Percentiles rank a stretch among this genome's conserved stretches.
These are phyloP conservation scores for Mycena sp. DNA, from an alignment of 1,284 basidiomycete genomes.

Conservation along the genomic window DNA sequence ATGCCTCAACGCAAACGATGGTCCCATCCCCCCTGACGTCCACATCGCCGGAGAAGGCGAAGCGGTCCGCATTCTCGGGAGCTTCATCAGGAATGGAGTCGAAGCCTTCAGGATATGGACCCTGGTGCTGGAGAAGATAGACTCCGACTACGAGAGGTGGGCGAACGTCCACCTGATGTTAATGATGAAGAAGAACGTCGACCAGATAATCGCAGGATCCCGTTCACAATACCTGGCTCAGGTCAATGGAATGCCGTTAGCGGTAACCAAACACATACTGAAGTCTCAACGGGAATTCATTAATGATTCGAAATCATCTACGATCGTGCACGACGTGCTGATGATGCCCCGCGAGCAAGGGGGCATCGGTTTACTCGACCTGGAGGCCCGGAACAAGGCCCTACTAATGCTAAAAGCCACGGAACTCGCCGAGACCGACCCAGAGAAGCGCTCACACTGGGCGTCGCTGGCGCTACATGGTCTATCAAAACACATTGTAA, in stretches of 20 bases:
- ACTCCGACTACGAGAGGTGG: background rate
- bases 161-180: background rate
- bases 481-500: background rate
- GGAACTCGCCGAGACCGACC: conserved; percentile 13
- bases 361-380: conserved; percentile 28
- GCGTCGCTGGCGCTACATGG: conserved; percentile 24
- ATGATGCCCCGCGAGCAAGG: conserved; percentile 15
- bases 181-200: background rate
- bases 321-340: conserved; percentile 17
- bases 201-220: background rate
- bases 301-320: conserved; percentile 24
- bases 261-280: conserved; percentile 8
- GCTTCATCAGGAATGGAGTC: conserved; percentile 27
- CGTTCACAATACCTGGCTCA: background rate
- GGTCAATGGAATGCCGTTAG: background rate
- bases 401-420: conserved; percentile 20
- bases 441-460: conserved; percentile 20
- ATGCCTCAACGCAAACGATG: background rate
- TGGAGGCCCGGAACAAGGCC: conserved; percentile 26
- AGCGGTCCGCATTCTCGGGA: conserved; percentile 29
- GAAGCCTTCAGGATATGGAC: background rate
- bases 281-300: conserved; percentile 22
- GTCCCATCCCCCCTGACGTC: background rate
- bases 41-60: conserved; percentile 26
- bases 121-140: background rate